Base-by-base conservation (phyloP, 1,139 yeast species). In the Scheffersomyces segobiensis region DNA sequence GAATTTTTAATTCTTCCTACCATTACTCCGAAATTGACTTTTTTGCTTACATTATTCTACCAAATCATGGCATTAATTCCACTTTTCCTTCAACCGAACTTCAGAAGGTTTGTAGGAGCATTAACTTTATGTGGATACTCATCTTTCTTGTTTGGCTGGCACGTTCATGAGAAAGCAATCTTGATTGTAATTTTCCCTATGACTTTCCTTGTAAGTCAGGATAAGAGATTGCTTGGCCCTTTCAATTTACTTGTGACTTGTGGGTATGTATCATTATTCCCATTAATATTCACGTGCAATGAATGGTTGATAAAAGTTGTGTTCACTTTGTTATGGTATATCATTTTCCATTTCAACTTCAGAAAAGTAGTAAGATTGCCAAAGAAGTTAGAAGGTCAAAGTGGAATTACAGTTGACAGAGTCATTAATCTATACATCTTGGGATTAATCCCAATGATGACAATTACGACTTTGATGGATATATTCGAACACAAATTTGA, bases 81-180 rank as follows among this genome's bases (percentile, higher is more conserved):
- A 2, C 75, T 95, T 32, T 81, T 92, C 57, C 67, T 89, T 49
- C 87, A 86, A 67, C 97, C 98, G 2, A 87, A 87, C 1, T 90
- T 82, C 71, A 86, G 87, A 63, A 80, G 96, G 63, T 95, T 95
- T 66, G 72, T 93, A 48, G 98, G 97, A 0, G 85, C 96, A 0
- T 76, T 95, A 64, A 88, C 98, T 0, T 80, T 93, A 56, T 95
- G 98, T 75, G 99, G 96, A 1, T 92, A 85, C 74, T 88, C 98
- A 0, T 90, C 97, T 4, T 95, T 91, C 69, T 76, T 95, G 57
- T 95, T 95, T 74, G 99, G 99, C 6, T 95, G 98, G 98, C 99
- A 95, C 71, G 99, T 95, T 26, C 99, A 95, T 75, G 99, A 93
- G 73, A 95, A 95, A 81, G 99, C 99, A 0, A 87, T 95, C 50